A percentile compares a stretch with the other conserved stretches of the same genome.
Conservation (phyloP, 371 early-diverging fungal genomes). For the Mucor circinelloides region DNA sequence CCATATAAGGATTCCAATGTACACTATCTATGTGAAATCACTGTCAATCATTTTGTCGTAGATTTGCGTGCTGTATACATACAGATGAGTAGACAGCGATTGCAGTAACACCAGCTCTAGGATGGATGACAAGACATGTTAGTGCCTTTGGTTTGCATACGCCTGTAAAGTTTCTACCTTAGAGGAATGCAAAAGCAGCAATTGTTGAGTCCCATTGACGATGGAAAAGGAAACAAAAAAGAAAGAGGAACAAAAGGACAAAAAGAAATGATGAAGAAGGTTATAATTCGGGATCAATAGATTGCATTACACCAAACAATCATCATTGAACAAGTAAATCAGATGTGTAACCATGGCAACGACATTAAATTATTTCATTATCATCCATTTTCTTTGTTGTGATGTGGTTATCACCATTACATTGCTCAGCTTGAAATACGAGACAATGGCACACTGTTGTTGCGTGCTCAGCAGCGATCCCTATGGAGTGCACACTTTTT, state of each 20-base stretch:
- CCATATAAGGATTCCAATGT: conserved; percentile 10
- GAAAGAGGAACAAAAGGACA: background rate
- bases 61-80: background rate
- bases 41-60: background rate
- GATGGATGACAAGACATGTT: background rate
- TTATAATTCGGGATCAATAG: background rate
- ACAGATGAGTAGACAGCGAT: conserved; percentile 22
- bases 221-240: background rate
- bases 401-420: background rate
- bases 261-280: background rate
- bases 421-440: background rate
- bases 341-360: background rate
- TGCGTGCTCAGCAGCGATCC: background rate
- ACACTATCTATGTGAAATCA: conserved; percentile 5
- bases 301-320: background rate
- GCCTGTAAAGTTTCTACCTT: background rate
- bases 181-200: conserved; percentile 25
- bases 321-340: background rate
- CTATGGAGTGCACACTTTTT: background rate
- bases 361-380: background rate
- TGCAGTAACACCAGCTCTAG: conserved; percentile 17
- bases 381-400: background rate
- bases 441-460: background rate
- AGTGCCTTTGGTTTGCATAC: background rate
- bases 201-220: conserved; percentile 11